These are phyloP conservation scores for Westerdykella aurantiaca DNA, from an alignment of 2,329 filamentous ascomycete genomes.

Conservation along the genomic window DNA sequence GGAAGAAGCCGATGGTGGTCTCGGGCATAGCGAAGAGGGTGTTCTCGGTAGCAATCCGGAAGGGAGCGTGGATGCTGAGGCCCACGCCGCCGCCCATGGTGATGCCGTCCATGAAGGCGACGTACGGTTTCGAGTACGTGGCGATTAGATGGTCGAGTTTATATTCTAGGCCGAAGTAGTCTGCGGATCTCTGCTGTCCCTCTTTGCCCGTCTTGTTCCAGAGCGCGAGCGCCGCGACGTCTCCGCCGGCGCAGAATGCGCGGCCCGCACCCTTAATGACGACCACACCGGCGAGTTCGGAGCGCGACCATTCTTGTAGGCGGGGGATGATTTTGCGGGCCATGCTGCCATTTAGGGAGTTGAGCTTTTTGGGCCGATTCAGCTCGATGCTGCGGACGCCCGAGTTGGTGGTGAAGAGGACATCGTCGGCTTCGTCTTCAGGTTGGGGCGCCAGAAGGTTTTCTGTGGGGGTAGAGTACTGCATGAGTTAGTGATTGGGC, in stretches of 20 bases:
- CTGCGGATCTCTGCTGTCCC: slow-evolving; percentile 67
- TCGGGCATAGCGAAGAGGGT: slow-evolving; percentile 98
- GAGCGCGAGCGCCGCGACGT: slow-evolving; percentile 72
- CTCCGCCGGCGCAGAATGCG: slow-evolving; percentile 89
- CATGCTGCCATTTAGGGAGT: slow-evolving; percentile 92
- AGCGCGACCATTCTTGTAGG: slow-evolving; percentile 89
- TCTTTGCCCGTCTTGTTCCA: slow-evolving; percentile 62
- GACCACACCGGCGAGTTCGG: slow-evolving; percentile 85
- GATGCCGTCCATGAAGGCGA: slow-evolving; percentile 94
- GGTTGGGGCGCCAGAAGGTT: slow-evolving; percentile 50
- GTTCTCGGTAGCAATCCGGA: slow-evolving; percentile 92
- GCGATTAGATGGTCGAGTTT: slow-evolving; percentile 92
- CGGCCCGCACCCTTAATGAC: slow-evolving; percentile 85
- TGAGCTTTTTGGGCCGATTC: slow-evolving; percentile 86
- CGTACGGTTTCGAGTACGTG: slow-evolving; percentile 86
- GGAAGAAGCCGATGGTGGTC: slow-evolving; percentile 97
- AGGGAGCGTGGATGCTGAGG: slow-evolving; percentile 87
- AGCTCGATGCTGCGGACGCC: slow-evolving; percentile 89
- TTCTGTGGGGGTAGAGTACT: slow-evolving; percentile 33
- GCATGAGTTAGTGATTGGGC: slow-evolving; percentile 2
- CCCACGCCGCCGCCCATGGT: slow-evolving; percentile 98
- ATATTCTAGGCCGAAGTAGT: slow-evolving; percentile 95
- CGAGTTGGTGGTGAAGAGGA: slow-evolving; percentile 83
- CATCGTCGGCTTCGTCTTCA: slow-evolving; percentile 77
- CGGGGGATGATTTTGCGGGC: slow-evolving; percentile 87